phyloP scores from a whole-genome alignment of 768 basidiomycete genomes.

The Phlegmacium glaucopus region DNA sequence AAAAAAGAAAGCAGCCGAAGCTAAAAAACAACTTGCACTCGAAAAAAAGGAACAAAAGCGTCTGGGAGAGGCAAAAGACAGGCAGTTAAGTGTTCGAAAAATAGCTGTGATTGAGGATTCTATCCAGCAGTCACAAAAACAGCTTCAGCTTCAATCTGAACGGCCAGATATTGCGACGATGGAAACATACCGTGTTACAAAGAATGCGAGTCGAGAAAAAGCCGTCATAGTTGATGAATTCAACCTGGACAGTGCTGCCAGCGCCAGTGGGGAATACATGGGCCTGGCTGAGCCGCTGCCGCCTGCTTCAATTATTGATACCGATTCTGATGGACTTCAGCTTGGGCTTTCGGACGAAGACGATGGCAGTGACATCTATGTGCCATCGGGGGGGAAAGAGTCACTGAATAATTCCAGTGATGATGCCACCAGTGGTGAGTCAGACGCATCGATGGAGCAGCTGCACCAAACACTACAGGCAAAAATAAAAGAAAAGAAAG shows the following conservation, averaged over 20 bases:
- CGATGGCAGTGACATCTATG: background rate
- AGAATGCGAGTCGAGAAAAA: background rate
- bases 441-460: background rate
- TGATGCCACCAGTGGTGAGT: background rate
- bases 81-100: background rate
- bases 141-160: background rate
- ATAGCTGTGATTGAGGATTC: background rate
- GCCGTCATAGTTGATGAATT: background rate
- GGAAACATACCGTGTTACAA: background rate
- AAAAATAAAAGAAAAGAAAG: background rate
- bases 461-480: background rate
- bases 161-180: background rate
- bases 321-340: too few species aligned
- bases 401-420: background rate
- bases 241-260: too few species aligned
- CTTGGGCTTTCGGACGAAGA: background rate
- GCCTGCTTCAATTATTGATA: too few species aligned
- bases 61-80: background rate
- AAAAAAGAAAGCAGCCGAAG: background rate
- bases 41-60: background rate
- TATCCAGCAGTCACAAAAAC: background rate
- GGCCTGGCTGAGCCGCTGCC: too few species aligned
- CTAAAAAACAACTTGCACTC: background rate
- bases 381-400: background rate
- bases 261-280: too few species aligned